Percentiles rank a stretch among this genome's conserved stretches.
Evolutionary conservation across 139 green algal species (phyloP).

Genomic region (Pseudopediastrum boryanum): DNA sequence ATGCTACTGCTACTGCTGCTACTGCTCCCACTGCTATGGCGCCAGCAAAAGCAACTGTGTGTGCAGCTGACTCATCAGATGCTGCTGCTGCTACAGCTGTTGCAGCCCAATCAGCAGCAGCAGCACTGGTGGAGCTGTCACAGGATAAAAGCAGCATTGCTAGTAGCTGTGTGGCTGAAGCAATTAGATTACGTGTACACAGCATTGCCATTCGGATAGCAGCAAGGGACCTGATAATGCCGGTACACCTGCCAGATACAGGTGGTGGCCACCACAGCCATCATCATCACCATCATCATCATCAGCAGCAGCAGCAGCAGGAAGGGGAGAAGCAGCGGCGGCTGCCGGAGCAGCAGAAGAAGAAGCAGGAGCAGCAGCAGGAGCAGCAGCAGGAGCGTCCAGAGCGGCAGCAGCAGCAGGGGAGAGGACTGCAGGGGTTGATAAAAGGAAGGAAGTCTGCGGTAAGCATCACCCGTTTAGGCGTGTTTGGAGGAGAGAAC

Average conservation of each 20-base stretch:
- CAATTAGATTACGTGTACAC: slow-evolving; percentile 58
- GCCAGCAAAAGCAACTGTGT: no score
- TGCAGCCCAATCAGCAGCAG: neutral
- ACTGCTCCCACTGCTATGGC: no score
- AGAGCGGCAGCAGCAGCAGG: neutral
- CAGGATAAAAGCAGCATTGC: slow-evolving; percentile 31
- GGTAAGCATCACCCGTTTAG: no score
- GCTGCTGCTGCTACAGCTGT: neutral
- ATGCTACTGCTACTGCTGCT: neutral
- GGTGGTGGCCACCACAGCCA: neutral
- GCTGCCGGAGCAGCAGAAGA: neutral
- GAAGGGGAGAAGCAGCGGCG: neutral
- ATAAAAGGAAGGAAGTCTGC: no score
- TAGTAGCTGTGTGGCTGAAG: slow-evolving; percentile 52
- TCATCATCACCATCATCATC: neutral
- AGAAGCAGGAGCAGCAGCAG: neutral
- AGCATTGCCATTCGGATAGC: slow-evolving; percentile 69
- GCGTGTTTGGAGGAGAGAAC: no score
- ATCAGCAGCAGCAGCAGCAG: neutral
- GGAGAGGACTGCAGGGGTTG: no score
- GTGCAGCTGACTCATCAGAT: neutral
- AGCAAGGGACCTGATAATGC: slow-evolving; percentile 22
- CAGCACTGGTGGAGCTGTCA: slow-evolving; percentile 23
- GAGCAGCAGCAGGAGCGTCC: neutral
- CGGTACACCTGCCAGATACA: neutral